phyloP scores from a whole-genome alignment of 495 filamentous ascomycete species.

The Xylaria scruposa region DNA sequence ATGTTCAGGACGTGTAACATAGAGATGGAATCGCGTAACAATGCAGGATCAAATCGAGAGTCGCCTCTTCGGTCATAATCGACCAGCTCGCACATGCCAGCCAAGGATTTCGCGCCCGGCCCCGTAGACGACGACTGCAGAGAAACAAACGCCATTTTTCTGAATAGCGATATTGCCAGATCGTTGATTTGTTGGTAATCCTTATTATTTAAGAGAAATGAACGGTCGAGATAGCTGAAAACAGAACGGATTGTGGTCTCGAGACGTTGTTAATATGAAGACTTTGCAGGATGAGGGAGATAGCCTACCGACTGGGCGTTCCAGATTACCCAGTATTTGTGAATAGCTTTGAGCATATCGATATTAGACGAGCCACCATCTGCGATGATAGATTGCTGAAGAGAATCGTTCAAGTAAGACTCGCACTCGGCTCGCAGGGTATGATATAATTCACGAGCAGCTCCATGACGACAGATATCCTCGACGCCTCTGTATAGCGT shows the following conservation, averaged over 20 bases:
- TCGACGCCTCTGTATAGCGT: constrained; percentile 89
- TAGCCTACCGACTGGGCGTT: constrained; percentile 69
- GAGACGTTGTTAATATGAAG: constrained; percentile 6
- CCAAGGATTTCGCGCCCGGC: constrained; percentile 63
- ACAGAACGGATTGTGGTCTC: constrained; percentile 76
- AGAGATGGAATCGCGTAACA: constrained; percentile 73
- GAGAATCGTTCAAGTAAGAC: constrained; percentile 50
- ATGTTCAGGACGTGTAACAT: constrained; percentile 83
- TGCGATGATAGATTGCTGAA: constrained; percentile 59
- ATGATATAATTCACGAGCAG: constrained; percentile 67
- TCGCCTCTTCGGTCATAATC: constrained; percentile 69
- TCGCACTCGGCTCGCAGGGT: constrained; percentile 68
- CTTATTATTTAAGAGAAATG: constrained; percentile 76
- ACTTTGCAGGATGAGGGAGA: neutral
- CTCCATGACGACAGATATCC: constrained; percentile 81
- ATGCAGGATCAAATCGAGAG: constrained; percentile 53
- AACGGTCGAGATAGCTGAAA: constrained; percentile 91
- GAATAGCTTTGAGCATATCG: constrained; percentile 67
- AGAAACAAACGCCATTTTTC: constrained; percentile 59
- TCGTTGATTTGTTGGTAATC: constrained; percentile 59
- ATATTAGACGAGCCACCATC: constrained; percentile 61
- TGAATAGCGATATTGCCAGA: constrained; percentile 63
- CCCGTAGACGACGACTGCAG: constrained; percentile 48
- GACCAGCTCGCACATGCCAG: constrained; percentile 78
- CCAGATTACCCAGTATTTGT: constrained; percentile 80